Conservation (phyloP, 2,329 filamentous ascomycete species). For the Grosmannia penicillata region DNA sequence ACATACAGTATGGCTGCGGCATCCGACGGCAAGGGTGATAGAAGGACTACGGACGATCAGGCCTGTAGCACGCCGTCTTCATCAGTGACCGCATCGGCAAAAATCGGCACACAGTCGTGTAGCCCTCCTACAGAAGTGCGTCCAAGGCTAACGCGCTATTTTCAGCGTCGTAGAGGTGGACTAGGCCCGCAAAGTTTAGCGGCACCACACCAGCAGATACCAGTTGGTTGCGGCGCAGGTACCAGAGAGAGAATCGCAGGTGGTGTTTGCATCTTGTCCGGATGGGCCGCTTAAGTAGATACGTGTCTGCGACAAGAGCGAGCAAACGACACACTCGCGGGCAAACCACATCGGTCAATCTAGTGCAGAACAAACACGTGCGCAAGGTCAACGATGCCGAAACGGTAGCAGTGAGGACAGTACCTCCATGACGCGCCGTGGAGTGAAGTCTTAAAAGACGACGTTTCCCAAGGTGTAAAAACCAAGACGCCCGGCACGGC, state of each 20-base stretch:
- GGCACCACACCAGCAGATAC: slow-evolving; percentile 46
- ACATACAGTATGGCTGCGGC: slow-evolving; percentile 39
- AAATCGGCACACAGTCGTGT: slow-evolving; percentile 48
- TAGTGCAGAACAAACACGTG: slow-evolving; percentile 50
- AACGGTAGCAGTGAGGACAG: slow-evolving; percentile 61
- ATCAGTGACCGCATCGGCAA: no score
- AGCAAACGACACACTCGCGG: no score
- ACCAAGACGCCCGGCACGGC: background rate
- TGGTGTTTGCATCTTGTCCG: no score
- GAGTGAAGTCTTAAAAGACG: slow-evolving; percentile 56
- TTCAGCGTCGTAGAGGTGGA: slow-evolving; percentile 66
- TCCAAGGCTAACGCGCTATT: slow-evolving; percentile 67
- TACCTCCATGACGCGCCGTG: slow-evolving; percentile 48
- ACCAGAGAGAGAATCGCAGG: slow-evolving; percentile 68
- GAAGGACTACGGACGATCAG: slow-evolving; percentile 48
- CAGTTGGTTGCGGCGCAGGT: slow-evolving; percentile 53
- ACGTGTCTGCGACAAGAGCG: slow-evolving; percentile 24
- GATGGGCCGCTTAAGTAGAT: slow-evolving; percentile 48
- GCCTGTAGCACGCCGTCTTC: slow-evolving; percentile 30
- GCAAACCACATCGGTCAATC: slow-evolving; percentile 47
- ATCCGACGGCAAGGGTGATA: slow-evolving; percentile 45
- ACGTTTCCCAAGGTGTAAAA: no score
- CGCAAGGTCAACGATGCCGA: slow-evolving; percentile 59
- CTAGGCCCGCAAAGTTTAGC: slow-evolving; percentile 55
- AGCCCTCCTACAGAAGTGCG: slow-evolving; percentile 54